Percentiles rank a stretch among this genome's conserved stretches.
These are phyloP conservation scores for Colletotrichum eremochloae DNA, from an alignment of 2,329 filamentous ascomycete species.

Conservation along the genomic window DNA sequence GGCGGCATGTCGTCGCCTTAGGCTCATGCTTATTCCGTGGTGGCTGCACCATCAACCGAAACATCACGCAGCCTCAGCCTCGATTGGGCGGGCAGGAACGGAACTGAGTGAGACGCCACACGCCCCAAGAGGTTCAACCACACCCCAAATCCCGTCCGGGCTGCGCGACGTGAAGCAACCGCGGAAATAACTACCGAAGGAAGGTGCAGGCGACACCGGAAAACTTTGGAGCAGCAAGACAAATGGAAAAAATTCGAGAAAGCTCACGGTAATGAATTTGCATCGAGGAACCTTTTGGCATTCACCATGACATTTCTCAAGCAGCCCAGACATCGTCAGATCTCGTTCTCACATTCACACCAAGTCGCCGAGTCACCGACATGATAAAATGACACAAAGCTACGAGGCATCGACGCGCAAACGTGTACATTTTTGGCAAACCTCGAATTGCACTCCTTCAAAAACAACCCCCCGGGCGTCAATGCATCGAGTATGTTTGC, in stretches of 20 bases:
- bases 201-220: constrained; percentile 16
- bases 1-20: constrained; percentile 39
- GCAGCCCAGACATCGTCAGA: constrained; percentile 1
- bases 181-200: constrained; percentile 23
- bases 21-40: constrained; percentile 36
- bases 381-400: background rate
- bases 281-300: constrained; percentile 8
- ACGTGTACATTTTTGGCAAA: background rate
- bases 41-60: constrained; percentile 40
- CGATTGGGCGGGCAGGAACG: constrained; percentile 35
- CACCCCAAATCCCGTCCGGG: background rate
- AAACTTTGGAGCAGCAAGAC: background rate
- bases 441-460: background rate
- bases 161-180: constrained; percentile 9
- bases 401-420: constrained; percentile 1
- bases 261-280: constrained; percentile 1
- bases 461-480: background rate
- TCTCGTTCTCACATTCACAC: background rate
- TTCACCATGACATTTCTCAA: constrained; percentile 12
- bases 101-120: constrained; percentile 34
- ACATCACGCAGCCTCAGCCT: constrained; percentile 25
- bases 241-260: background rate
- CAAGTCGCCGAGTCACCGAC: constrained; percentile 5
- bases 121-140: constrained; percentile 22
- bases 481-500: constrained; percentile 8